Conservation (phyloP, 352 stramenopile species). For the Phytophthora fragariaefolia region DNA sequence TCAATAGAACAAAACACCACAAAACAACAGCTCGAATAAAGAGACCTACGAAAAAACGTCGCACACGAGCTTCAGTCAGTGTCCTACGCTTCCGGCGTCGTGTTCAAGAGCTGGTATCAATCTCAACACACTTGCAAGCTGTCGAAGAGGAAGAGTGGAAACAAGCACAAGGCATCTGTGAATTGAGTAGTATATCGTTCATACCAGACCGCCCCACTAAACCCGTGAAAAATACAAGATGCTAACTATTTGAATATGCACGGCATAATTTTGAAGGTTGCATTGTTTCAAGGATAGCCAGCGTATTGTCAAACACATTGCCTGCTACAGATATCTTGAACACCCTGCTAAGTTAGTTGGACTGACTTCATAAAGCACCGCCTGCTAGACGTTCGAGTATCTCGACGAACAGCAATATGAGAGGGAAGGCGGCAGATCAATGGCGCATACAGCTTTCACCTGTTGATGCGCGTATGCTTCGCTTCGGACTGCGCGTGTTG, state of each 20-base stretch:
- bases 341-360: neutral
- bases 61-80: neutral
- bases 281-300: neutral
- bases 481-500: conserved; percentile 5
- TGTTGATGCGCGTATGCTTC: conserved; percentile 5
- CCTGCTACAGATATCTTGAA: neutral
- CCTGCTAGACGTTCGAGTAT: neutral
- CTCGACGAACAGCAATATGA: neutral
- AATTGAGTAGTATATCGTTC: conserved; percentile 13
- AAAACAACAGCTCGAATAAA: conserved; percentile 9
- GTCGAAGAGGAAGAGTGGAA: conserved; percentile 20
- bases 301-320: conserved; percentile 2
- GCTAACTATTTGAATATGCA: neutral
- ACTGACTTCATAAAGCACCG: neutral
- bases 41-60: conserved; percentile 28
- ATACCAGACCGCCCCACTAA: neutral
- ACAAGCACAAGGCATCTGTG: conserved; percentile 15
- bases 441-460: conserved; percentile 2
- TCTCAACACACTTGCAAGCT: conserved; percentile 25
- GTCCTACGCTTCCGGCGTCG: conserved; percentile 14
- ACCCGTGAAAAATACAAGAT: neutral
- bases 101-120: conserved; percentile 26
- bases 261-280: neutral
- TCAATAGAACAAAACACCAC: neutral
- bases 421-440: neutral